A percentile compares a stretch with the other conserved stretches of the same genome.
Evolutionary conservation across 2,329 filamentous ascomycete genomes (phyloP).

Genomic region (Aspergillus quadrilineatus): DNA sequence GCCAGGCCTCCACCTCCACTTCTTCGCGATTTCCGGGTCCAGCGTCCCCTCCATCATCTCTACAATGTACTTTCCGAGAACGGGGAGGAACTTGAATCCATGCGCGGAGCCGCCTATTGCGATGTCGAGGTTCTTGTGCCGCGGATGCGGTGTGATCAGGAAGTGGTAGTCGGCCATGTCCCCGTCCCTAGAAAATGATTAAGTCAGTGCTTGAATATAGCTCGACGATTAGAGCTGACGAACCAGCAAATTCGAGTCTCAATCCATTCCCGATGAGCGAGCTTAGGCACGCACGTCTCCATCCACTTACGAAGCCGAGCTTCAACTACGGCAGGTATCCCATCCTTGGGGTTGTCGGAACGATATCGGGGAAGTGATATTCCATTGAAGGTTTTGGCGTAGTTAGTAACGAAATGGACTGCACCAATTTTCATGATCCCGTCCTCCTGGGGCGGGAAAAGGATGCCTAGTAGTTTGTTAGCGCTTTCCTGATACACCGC

Average conservation of each 20-base stretch:
- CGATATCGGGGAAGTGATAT: conserved; percentile 7
- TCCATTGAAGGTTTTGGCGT: not conserved
- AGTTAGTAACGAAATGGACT: conserved; percentile 8
- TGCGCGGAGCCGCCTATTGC: conserved; percentile 17
- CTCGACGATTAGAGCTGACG: not conserved
- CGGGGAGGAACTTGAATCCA: conserved; percentile 67
- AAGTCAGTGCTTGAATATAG: not conserved
- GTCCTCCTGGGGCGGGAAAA: conserved; percentile 30
- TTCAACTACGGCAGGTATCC: conserved; percentile 1
- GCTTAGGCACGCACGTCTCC: conserved; percentile 1
- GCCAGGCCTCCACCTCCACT: conserved; percentile 4
- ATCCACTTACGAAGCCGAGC: conserved; percentile 3
- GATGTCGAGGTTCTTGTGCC: not conserved
- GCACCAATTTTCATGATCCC: conserved; percentile 10
- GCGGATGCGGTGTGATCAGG: not conserved
- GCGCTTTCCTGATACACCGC: not conserved
- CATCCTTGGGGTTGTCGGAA: conserved; percentile 2
- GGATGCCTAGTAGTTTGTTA: conserved; percentile 19
- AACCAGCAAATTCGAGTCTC: conserved; percentile 5
- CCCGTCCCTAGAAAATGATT: conserved; percentile 11
- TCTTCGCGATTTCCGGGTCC: conserved; percentile 2
- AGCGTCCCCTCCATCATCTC: conserved; percentile 2
- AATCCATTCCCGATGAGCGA: not conserved
- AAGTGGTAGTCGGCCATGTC: conserved; percentile 5
- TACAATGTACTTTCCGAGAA: conserved; percentile 59